Evolutionary conservation across 495 filamentous ascomycete genomes (phyloP), one percentile per base, ranked within the genome.

Genomic region (Trichoderma parareesei): DNA sequence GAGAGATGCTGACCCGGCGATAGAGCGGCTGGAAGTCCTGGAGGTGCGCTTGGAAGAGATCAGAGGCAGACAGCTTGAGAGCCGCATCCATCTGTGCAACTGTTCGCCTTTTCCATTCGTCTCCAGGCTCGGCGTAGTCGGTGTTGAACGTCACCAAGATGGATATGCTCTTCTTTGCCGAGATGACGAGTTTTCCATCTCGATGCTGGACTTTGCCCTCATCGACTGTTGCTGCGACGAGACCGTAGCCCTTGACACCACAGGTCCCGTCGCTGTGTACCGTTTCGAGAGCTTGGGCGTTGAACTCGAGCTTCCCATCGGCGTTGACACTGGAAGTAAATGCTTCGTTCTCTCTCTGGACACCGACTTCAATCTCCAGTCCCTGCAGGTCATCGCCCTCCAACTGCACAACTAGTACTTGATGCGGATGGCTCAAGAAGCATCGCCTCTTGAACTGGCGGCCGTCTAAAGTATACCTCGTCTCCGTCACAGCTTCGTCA

Each of bases 211-310:
- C 41, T 33, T 37, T 62, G 16, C 66, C 66, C 7, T 53, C 63
- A 10, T 48, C 38, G 20, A 40, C 53, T 1, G 14, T 68, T 37
- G 62, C 57, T 37, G 60, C 61, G 44, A 68, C 13, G 42, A 68
- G 33, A 41, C 66, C 66, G 18, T 38, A 57, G 41, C 66, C 66
- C 27, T 41, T 42, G 27, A 68, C 66, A 2, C 66, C 66, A 42
- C 66, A 68, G 14, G 61, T 62, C 41, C 66, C 66, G 44, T 68
- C 42, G 66, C 66, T 68, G 37, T 68, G 66, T 13, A 66, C 64
- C 38, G 53, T 66, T 46, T 68, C 66, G 38, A 66, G 27, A 35
- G 66, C 66, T 43, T 66, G 66, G 2, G 42, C 66, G 33, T 68
- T 27, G 37, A 68, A 65, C 38, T 68, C 64, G 4, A 68, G 66